Evolutionary conservation across 2,329 filamentous ascomycete genomes (phyloP).

Genomic region (Rhinocladiella mackenziei): DNA sequence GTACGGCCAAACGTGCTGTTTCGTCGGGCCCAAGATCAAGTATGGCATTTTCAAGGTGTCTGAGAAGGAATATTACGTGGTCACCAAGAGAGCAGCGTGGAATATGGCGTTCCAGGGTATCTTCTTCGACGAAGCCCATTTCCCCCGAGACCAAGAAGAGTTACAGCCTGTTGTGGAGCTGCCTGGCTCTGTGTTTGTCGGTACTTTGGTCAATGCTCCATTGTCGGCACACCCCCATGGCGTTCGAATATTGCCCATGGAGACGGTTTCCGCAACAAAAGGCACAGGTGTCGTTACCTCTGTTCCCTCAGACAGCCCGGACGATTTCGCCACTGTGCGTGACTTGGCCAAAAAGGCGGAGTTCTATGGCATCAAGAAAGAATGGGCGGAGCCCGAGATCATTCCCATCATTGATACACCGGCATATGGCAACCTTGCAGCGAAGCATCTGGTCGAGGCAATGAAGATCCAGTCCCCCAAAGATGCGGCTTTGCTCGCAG

Average conservation of each 20-base stretch:
- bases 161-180: conserved; percentile 72
- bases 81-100: conserved; percentile 75
- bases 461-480: conserved; percentile 97
- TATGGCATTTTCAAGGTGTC: conserved; percentile 81
- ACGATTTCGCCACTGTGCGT: conserved; percentile 84
- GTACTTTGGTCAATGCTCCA: conserved; percentile 84
- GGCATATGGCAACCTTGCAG: conserved; percentile 78
- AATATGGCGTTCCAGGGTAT: conserved; percentile 96
- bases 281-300: conserved; percentile 95
- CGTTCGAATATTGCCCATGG: conserved; percentile 91
- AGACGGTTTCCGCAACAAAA: conserved; percentile 84
- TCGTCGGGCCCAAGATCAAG: conserved; percentile 81
- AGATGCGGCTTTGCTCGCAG: conserved; percentile 80
- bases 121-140: conserved; percentile 56
- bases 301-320: conserved; percentile 91
- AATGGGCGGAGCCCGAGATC: conserved; percentile 91
- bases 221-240: conserved; percentile 79
- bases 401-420: conserved; percentile 86
- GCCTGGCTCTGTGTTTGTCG: conserved; percentile 73
- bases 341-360: conserved; percentile 94
- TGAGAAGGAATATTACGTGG: conserved; percentile 69
- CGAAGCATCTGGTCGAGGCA: conserved; percentile 78
- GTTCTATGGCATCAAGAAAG: conserved; percentile 92
- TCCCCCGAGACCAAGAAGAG: conserved; percentile 61
- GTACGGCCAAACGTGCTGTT: conserved; percentile 97